Evolutionary conservation across 495 filamentous ascomycete genomes (phyloP), one percentile per base, ranked within the genome.

Genomic region (Penicillium daleae): DNA sequence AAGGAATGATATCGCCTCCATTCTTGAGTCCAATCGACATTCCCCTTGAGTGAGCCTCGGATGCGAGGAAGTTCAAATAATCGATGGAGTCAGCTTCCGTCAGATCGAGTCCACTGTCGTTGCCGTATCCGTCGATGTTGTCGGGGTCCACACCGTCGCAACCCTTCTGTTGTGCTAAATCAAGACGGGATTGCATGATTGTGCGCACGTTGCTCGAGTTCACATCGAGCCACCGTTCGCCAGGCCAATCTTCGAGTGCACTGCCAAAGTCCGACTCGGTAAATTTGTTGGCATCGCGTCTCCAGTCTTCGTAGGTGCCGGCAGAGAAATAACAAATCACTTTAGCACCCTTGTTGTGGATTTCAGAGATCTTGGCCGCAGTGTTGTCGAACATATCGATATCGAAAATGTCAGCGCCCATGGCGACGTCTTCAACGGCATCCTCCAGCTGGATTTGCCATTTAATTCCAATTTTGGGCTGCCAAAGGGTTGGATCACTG

Each of bases 281-380:
- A 73, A 91, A 92, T 1, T 80, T 39, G 53, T 35, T 54, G 3
- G 81, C 72, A 65, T 92, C 89, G 8, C 77, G 70, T 6, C 88
- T 82, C 72, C 79, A 84, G 59, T 82, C 67, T 71, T 89, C 86
- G 58, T 82, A 89, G 29, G 80, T 85, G 9, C 89, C 89, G 2
- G 88, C 89, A 10, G 82, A 86, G 76, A 90, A 91, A 69, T 91
- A 92, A 77, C 89, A 92, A 56, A 91, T 88, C 21, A 90, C 84
- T 48, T 81, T 86, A 53, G 83, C 77, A 13, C 76, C 76, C 29
- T 70, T 60, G 2, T 42, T 39, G 50, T 89, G 83, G 0, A 90
- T 74, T 0, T 69, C 59, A 3, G 72, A 57, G 55, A 89, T 86
- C 3, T 69, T 78, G 19, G 72, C 65, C 1, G 69, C 68, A 21